phyloP scores from a whole-genome alignment of 2,329 filamentous ascomycete genomes.

The Exophiala lecanii-corni region DNA sequence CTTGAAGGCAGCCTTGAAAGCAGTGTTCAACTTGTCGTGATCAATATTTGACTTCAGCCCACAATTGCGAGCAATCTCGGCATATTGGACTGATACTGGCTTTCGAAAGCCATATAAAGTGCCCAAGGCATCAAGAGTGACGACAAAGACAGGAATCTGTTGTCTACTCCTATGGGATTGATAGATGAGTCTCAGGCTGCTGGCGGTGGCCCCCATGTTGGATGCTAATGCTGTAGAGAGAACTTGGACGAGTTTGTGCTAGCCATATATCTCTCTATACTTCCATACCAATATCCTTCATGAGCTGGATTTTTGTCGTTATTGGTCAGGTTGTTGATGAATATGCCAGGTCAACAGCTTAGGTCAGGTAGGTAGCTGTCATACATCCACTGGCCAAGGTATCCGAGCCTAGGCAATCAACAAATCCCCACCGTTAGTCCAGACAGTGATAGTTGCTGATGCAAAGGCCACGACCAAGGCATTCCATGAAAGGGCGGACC shows the following conservation, averaged over 20 bases:
- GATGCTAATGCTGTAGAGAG: no score
- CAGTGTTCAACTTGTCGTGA: conserved; percentile 26
- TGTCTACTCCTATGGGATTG: neutral
- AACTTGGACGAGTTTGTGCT: no score
- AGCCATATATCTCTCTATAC: neutral
- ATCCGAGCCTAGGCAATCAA: no score
- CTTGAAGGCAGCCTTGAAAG: conserved; percentile 37
- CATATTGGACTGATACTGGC: conserved; percentile 39
- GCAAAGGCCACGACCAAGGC: no score
- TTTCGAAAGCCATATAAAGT: conserved; percentile 41
- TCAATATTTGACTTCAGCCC: conserved; percentile 28
- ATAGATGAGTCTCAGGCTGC: neutral
- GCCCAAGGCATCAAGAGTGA: conserved; percentile 44
- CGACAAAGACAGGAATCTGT: conserved; percentile 29
- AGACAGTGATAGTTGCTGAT: no score
- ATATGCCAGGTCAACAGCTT: no score
- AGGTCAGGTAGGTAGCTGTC: no score
- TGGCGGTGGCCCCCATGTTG: neutral
- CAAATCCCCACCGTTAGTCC: no score
- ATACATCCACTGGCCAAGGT: no score
- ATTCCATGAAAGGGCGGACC: no score
- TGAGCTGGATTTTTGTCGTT: no score
- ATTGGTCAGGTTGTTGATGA: no score
- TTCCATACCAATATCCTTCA: neutral
- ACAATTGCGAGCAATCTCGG: conserved; percentile 34